Conservation (phyloP, 2,329 filamentous ascomycete genomes). For the Aureobasidium sp. region DNA sequence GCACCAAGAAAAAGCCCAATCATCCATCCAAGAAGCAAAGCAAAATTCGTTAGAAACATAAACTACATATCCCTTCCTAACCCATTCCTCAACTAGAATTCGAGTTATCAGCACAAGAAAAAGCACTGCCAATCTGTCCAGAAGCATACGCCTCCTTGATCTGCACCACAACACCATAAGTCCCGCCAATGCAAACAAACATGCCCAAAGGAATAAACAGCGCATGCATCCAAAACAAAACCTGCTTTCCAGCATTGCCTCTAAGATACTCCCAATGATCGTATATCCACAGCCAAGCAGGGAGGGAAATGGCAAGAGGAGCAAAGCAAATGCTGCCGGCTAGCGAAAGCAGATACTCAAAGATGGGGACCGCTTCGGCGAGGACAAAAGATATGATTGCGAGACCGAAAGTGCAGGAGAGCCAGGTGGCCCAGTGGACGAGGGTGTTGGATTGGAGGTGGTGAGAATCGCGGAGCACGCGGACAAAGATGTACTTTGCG, state of each 20-base stretch:
- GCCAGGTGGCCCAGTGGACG: constrained; percentile 48
- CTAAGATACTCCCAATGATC: constrained; percentile 39
- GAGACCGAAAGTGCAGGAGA: constrained; percentile 39
- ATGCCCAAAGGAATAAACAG: constrained; percentile 39
- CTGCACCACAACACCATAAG: constrained; percentile 45
- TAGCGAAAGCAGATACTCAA: constrained; percentile 46
- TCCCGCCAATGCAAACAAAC: constrained; percentile 44
- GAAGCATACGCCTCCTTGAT: constrained; percentile 47
- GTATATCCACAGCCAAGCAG: constrained; percentile 46
- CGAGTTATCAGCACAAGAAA: constrained; percentile 45
- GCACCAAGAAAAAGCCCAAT: background rate
- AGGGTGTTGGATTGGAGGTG: constrained; percentile 48
- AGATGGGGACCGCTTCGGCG: constrained; percentile 49
- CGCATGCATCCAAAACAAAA: constrained; percentile 36
- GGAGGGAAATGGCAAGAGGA: constrained; percentile 43
- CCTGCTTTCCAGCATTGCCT: constrained; percentile 31
- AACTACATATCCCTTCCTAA: background rate
- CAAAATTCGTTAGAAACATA: background rate
- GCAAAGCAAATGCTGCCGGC: constrained; percentile 47
- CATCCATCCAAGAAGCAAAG: background rate
- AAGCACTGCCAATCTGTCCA: constrained; percentile 41
- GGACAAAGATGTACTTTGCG: constrained; percentile 52
- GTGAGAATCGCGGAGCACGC: constrained; percentile 44
- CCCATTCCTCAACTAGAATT: constrained; percentile 9
- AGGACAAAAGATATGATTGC: constrained; percentile 43